Evolutionary conservation across 371 early-diverging fungal genomes (phyloP).

Genomic region (Smittium culicis): DNA sequence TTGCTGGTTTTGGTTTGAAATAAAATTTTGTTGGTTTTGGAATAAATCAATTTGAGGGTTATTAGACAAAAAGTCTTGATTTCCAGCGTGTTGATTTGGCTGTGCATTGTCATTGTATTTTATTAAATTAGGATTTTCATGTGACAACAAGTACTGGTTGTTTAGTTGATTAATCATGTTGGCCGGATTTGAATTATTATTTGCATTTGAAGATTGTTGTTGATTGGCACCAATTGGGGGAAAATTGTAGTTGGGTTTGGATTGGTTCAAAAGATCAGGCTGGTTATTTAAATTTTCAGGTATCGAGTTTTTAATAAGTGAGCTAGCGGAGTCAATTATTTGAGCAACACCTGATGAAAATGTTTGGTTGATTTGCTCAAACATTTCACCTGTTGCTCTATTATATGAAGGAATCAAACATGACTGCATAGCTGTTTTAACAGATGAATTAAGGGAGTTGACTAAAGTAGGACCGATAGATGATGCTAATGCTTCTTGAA

Average conservation of each 20-base stretch:
- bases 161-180: too few species aligned
- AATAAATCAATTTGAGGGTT: neutral
- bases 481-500: neutral
- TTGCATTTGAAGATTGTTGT: too few species aligned
- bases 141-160: neutral
- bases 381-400: conserved; percentile 1
- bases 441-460: neutral
- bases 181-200: too few species aligned
- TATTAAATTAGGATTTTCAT: neutral
- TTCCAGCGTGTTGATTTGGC: neutral
- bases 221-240: too few species aligned
- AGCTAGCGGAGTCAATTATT: neutral
- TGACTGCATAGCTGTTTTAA: neutral
- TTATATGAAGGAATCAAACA: neutral
- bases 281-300: too few species aligned
- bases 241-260: too few species aligned
- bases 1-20: neutral
- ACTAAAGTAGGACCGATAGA: neutral
- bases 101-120: neutral
- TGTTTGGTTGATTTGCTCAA: neutral
- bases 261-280: too few species aligned
- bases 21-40: neutral
- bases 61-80: neutral
- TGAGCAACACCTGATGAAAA: neutral
- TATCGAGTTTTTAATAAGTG: neutral